These are phyloP conservation scores for Pichia sp. DNA, from an alignment of 1,139 yeast genomes.

Conservation along the genomic window DNA sequence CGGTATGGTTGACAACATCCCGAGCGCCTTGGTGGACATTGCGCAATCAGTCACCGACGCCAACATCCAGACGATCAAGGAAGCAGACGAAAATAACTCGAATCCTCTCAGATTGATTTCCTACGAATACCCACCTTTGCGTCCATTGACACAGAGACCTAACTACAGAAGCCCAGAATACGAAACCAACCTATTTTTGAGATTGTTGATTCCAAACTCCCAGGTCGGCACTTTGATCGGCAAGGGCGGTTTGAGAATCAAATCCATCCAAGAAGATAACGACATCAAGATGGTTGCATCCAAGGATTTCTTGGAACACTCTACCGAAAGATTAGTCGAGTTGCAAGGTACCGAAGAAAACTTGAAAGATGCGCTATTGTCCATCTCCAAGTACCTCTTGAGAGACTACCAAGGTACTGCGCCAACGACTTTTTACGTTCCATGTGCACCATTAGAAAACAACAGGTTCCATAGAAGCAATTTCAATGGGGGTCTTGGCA, in stretches of 20 bases:
- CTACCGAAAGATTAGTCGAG: slow-evolving; percentile 85
- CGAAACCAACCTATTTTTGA: slow-evolving; percentile 48
- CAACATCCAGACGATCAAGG: slow-evolving; percentile 28
- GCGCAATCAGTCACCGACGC: slow-evolving; percentile 55
- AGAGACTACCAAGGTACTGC: slow-evolving; percentile 68
- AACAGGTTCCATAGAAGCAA: slow-evolving; percentile 21
- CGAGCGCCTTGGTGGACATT: slow-evolving; percentile 68
- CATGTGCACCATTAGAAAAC: slow-evolving; percentile 37
- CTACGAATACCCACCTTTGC: slow-evolving; percentile 60
- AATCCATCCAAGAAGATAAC: slow-evolving; percentile 66
- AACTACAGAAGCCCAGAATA: slow-evolving; percentile 41
- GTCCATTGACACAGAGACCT: slow-evolving; percentile 50
- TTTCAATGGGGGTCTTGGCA: slow-evolving; percentile 9
- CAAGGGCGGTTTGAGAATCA: slow-evolving; percentile 76
- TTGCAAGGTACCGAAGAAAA: slow-evolving; percentile 75
- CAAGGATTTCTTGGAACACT: slow-evolving; percentile 75
- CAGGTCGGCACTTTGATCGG: slow-evolving; percentile 94
- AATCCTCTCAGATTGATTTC: slow-evolving; percentile 31
- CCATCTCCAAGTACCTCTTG: slow-evolving; percentile 67
- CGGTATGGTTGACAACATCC: slow-evolving; percentile 71
- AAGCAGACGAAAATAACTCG: slow-evolving; percentile 20
- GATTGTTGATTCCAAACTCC: slow-evolving; percentile 75
- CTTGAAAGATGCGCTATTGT: slow-evolving; percentile 53
- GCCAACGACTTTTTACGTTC: slow-evolving; percentile 63
- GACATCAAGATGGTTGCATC: slow-evolving; percentile 83